Evolutionary conservation across 177 flowering plant species (phyloP).

Genomic region (Tripterygium wilfordii): DNA sequence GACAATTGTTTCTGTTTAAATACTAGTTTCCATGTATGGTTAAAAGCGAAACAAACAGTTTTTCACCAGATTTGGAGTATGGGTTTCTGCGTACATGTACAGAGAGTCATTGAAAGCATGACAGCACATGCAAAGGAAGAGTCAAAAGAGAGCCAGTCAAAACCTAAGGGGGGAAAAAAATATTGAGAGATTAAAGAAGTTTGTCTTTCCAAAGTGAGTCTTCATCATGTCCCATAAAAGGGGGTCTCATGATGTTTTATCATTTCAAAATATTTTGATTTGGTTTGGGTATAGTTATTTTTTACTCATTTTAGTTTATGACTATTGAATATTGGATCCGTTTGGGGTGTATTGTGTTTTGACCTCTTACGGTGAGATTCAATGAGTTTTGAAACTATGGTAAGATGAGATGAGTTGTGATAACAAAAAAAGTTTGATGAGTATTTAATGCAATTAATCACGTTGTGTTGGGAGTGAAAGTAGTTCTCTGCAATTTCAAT

Average conservation of each 20-base stretch:
- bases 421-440: too few species aligned
- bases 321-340: too few species aligned
- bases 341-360: too few species aligned
- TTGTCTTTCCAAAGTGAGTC: conserved; percentile 23
- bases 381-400: too few species aligned
- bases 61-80: conserved; percentile 31
- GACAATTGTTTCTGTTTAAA: conserved; percentile 19
- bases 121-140: conserved; percentile 10
- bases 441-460: too few species aligned
- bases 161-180: conserved; percentile 13
- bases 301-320: conserved; percentile 5
- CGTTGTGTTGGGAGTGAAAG: too few species aligned
- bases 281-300: not conserved
- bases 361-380: too few species aligned
- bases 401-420: too few species aligned
- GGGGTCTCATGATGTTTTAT: not conserved
- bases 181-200: conserved; percentile 6
- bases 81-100: conserved; percentile 6
- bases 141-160: conserved; percentile 21
- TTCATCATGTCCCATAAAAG: not conserved
- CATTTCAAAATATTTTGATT: conserved; percentile 1
- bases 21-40: conserved; percentile 24
- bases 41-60: conserved; percentile 36
- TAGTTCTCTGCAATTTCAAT: too few species aligned
- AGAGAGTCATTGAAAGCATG: conserved; percentile 3